A percentile compares a stretch with the other conserved stretches of the same genome.
Evolutionary conservation across 805 yeast genomes (phyloP).

Genomic region (Sugiyamaella americana): DNA sequence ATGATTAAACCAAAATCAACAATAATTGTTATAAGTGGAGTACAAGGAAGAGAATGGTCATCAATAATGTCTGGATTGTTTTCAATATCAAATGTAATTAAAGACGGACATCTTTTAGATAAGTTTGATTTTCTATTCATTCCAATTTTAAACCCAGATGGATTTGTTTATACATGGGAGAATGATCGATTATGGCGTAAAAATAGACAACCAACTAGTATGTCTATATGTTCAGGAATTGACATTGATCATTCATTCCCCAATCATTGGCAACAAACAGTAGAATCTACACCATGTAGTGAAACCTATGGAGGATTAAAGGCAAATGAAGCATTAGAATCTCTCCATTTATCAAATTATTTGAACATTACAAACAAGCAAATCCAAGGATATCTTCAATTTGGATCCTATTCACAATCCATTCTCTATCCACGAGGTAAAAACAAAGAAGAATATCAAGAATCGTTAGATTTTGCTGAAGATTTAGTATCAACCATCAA

Average conservation of each 20-base stretch:
- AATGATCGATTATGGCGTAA: slow-evolving; percentile 82
- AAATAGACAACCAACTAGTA: slow-evolving; percentile 69
- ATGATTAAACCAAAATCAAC: slow-evolving; percentile 41
- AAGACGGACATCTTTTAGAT: slow-evolving; percentile 33
- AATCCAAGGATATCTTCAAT: slow-evolving; percentile 61
- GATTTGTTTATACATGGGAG: slow-evolving; percentile 78
- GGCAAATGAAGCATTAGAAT: slow-evolving; percentile 63
- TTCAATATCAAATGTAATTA: slow-evolving; percentile 42
- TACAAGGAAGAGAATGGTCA: slow-evolving; percentile 90
- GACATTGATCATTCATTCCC: slow-evolving; percentile 74
- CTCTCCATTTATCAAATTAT: slow-evolving; percentile 25
- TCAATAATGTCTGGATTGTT: slow-evolving; percentile 65
- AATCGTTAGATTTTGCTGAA: not conserved
- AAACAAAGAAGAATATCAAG: not conserved
- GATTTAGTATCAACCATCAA: not conserved
- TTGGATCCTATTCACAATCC: slow-evolving; percentile 82
- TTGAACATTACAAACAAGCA: slow-evolving; percentile 20
- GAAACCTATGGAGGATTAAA: slow-evolving; percentile 76
- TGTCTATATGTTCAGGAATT: slow-evolving; percentile 67
- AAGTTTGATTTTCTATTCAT: slow-evolving; percentile 66
- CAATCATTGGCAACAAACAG: slow-evolving; percentile 39
- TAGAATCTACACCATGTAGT: slow-evolving; percentile 51
- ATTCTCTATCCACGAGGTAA: slow-evolving; percentile 35
- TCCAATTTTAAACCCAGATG: slow-evolving; percentile 89
- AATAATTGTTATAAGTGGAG: slow-evolving; percentile 73